Base-by-base conservation (phyloP, 352 stramenopile genomes). In the Phytophthora ohioensis region DNA sequence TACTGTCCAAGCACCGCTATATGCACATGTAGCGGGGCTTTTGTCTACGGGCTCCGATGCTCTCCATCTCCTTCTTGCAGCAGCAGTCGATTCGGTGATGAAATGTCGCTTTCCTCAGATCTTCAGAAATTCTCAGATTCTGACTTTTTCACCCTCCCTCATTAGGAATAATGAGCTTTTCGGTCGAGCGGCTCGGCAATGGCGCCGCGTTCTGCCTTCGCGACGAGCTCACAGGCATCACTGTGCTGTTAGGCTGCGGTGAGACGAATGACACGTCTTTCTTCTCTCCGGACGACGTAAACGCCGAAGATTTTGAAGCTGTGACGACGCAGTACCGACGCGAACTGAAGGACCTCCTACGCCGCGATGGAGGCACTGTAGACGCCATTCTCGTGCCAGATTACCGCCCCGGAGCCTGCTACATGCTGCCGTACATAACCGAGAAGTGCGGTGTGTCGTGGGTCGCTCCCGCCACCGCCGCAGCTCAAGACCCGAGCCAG, bases 381-480 rank as follows among this genome's bases (percentile, higher is more conserved):
- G 75, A 79, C 30, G 86, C 81, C 7, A 80, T 93, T 41, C 58
- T 95, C 7, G 47, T 95, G 17, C 75, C 86, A 1, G 85, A 95
- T 65, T 92, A 90, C 53, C 88, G 88, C 1, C 85, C 86, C 34
- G 82, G 85, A 21, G 71, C 81, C 31, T 87, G 83, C 52, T 92
- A 88, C 49, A 85, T 95, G 81, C 64, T 95, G 51, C 88, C 88
- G 7, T 95, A 82, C 54, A 45, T 95, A 41, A 81, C 75, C 5
- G 88, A 95, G 43, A 91, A 89, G 61, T 86, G 79, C 27, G 75
- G 65, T 1, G 70, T 74, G 8, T 73, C 69, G 11, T 72, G 69
- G 54, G 13, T 57, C 2, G 15, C 52, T 32, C 45, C 64, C 27
- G 38, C 48, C 17, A 35, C 52, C 5, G 32, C 55, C 49, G 36